Evolutionary conservation across 176 grass and related monocot genomes (phyloP), one percentile per base, ranked within the genome.

Genomic region (Rhynchospora tenuis): DNA sequence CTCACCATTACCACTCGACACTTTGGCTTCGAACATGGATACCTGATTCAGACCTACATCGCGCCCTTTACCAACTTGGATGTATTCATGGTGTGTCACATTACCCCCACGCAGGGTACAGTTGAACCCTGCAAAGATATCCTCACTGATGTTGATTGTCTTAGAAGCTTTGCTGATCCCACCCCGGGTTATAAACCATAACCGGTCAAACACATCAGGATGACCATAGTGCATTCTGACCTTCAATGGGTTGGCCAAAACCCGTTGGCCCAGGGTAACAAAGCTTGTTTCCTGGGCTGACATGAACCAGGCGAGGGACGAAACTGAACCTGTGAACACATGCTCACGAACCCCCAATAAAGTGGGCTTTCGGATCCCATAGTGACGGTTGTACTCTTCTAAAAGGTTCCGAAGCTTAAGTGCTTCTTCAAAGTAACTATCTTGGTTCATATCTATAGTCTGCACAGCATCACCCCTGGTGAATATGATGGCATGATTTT

Each of bases 141-240:
- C 94, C 83, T 97, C 94, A 58, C 92, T 97, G 47, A 97, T 97
- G 81, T 97, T 97, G 52, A 97, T 91, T 63, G 82, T 85, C 81
- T 62, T 89, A 75, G 92, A 94, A 89, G 94, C 94, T 86, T 97
- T 97, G 82, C 94, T 97, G 83, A 97, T 92, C 46, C 94, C 92
- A 72, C 94, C 94, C 68, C 94, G 86, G 5, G 90, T 85, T 77
- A 97, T 74, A 81, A 97, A 97, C 94, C 94, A 97, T 77, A 97
- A 91, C 46, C 94, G 91, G 70, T 97, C 94, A 89, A 97, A 97
- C 38, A 97, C 94, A 86, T 97, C 94, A 16, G 94, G 94, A 64
- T 97, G 94, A 9, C 94, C 94, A 86, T 97, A 97, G 79, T 97
- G 94, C 94, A 97, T 97, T 92, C 94, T 89, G 56, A 97, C 83